phyloP scores from a whole-genome alignment of 2,329 filamentous ascomycete genomes.

The Pseudocercospora eumusae region DNA sequence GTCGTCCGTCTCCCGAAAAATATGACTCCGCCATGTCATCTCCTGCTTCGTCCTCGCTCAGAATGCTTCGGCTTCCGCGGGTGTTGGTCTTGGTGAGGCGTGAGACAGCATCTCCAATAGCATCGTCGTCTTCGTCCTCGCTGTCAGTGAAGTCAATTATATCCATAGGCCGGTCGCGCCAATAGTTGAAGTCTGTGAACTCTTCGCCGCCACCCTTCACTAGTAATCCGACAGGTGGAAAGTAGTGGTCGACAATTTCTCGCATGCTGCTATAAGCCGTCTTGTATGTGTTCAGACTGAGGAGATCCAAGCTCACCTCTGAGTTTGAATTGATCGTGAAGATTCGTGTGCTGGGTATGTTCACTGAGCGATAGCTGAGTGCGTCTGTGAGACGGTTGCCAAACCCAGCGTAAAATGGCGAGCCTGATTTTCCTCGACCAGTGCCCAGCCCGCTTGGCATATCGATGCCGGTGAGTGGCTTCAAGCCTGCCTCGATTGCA shows the following conservation, averaged over 20 bases:
- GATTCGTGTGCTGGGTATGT: slow-evolving; percentile 89
- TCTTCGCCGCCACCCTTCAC: slow-evolving; percentile 89
- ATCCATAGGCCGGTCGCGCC: slow-evolving; percentile 81
- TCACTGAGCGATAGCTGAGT: slow-evolving; percentile 91
- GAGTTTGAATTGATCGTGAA: slow-evolving; percentile 99
- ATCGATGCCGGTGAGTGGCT: slow-evolving; percentile 18
- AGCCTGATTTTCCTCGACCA: slow-evolving; percentile 35
- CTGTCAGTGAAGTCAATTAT: slow-evolving; percentile 86
- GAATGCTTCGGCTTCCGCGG: slow-evolving; percentile 25
- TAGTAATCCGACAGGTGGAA: slow-evolving; percentile 84
- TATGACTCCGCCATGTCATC: slow-evolving; percentile 28
- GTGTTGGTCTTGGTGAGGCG: slow-evolving; percentile 20
- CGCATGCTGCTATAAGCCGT: slow-evolving; percentile 97
- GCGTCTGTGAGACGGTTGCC: slow-evolving; percentile 96
- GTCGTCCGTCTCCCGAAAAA: slow-evolving; percentile 22
- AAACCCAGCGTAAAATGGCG: slow-evolving; percentile 93
- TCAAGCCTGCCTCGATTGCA: slow-evolving; percentile 34
- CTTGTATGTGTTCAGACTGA: slow-evolving; percentile 91
- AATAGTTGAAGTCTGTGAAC: slow-evolving; percentile 96
- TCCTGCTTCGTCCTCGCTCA: slow-evolving; percentile 40
- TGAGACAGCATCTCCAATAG: slow-evolving; percentile 21
- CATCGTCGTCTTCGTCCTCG: slow-evolving; percentile 60
- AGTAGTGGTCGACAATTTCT: slow-evolving; percentile 97
- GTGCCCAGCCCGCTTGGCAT: slow-evolving; percentile 23
- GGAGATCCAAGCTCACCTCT: slow-evolving; percentile 85